A percentile compares a stretch with the other conserved stretches of the same genome.
phyloP scores from a whole-genome alignment of 169 alveolate species.

The Plasmodium gonderi region DNA sequence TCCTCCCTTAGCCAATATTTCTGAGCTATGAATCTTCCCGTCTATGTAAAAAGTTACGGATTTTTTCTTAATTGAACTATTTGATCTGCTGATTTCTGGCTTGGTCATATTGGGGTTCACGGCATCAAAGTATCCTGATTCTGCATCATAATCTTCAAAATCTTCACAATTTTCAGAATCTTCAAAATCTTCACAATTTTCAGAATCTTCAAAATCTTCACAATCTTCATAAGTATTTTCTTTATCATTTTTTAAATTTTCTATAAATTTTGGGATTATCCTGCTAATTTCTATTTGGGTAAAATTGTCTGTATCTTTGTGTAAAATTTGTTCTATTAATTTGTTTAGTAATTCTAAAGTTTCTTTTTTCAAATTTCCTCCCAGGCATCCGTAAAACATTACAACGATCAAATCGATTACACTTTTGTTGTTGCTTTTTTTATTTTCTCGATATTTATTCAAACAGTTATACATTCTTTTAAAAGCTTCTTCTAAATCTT shows the following conservation, averaged over 20 bases:
- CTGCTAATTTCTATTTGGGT: conserved; percentile 73
- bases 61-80: not conserved
- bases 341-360: conserved; percentile 43
- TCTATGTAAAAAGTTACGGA: not conserved
- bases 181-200: conserved; percentile 6
- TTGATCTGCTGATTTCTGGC: not conserved
- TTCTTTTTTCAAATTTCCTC: conserved; percentile 51
- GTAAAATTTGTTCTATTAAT: conserved; percentile 54
- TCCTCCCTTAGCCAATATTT: not conserved
- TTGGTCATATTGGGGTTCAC: not conserved
- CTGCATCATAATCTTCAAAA: not conserved
- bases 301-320: conserved; percentile 69
- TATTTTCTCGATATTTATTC: conserved; percentile 61
- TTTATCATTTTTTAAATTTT: conserved; percentile 41
- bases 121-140: too few relatives aligned
- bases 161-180: not conserved
- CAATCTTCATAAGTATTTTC: not conserved
- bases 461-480: conserved; percentile 47
- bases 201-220: conserved; percentile 31
- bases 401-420: conserved; percentile 52
- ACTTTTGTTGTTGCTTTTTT: conserved; percentile 65
- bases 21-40: not conserved
- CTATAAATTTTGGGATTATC: conserved; percentile 71
- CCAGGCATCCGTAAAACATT: conserved; percentile 67
- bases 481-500: conserved; percentile 47